Evolutionary conservation across 2,329 filamentous ascomycete genomes (phyloP), one percentile per base, ranked within the genome.

Genomic region (Elsinoe arachidis): DNA sequence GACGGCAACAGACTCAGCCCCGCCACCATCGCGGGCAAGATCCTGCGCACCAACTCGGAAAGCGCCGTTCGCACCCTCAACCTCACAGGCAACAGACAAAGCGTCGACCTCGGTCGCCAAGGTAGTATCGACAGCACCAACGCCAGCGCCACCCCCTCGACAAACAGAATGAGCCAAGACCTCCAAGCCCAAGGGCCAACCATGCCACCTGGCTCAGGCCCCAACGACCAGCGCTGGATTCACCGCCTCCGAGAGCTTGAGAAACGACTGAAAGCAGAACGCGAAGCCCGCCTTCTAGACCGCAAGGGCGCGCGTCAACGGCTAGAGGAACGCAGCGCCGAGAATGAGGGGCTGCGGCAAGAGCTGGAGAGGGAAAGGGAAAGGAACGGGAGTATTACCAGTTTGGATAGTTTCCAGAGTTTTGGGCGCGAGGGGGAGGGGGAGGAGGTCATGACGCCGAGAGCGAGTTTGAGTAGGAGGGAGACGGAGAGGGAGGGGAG

Each of bases 231-330:
- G 62, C 83, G 87, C 63, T 96, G 90, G 89, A 84, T 95, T 62
- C 82, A 95, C 61, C 78, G 93, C 5, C 77, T 97, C 34, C 84
- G 89, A 58, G 91, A 97, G 68, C 76, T 97, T 63, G 93, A 99
- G 76, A 81, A 86, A 63, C 83, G 95, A 64, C 77, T 99, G 15
- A 95, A 96, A 70, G 85, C 88, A 46, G 93, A 99, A 74, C 78
- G 93, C 12, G 93, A 97, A 71, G 90, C 85, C 1, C 77, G 93
- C 44, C 76, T 95, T 55, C 76, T 95, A 58, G 93, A 99, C 72
- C 83, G 93, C 2, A 86, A 81, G 49, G 90, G 90, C 21, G 92
- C 92, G 26, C 77, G 88, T 56, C 87, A 90, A 73, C 78, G 92
- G 55, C 73, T 96, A 0, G 85, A 90, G 59, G 87, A 90, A 60